Percentiles rank a stretch among this genome's conserved stretches.
phyloP scores from a whole-genome alignment of 163 green algal genomes.

The Scenedesmus sp. region DNA sequence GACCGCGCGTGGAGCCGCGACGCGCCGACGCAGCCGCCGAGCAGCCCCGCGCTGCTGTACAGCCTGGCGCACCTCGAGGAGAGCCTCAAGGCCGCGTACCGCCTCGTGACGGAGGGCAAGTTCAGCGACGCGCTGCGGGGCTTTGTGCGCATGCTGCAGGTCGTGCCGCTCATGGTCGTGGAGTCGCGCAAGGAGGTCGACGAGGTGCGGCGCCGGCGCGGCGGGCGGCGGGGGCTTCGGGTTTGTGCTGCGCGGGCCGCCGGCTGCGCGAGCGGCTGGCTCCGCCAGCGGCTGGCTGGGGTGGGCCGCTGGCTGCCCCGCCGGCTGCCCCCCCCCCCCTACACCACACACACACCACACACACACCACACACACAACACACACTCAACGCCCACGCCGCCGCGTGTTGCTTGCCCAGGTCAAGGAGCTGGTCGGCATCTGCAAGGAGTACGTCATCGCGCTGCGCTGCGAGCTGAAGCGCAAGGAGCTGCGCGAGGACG shows the following conservation, averaged over 20 bases:
- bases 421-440: conserved; percentile 95
- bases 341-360: too few relatives aligned
- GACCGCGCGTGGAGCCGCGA: conserved; percentile 76
- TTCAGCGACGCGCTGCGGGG: conserved; percentile 90
- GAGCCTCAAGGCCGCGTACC: conserved; percentile 79
- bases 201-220: conserved; percentile 60
- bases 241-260: not conserved
- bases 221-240: too few relatives aligned
- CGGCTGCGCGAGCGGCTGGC: not conserved
- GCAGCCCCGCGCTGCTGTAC: conserved; percentile 79
- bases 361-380: too few relatives aligned
- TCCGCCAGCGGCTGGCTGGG: too few relatives aligned
- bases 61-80: conserved; percentile 85
- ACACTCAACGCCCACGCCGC: too few relatives aligned
- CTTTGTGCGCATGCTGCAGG: conserved; percentile 88
- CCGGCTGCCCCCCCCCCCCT: too few relatives aligned
- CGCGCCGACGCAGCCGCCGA: conserved; percentile 66
- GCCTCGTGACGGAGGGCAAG: conserved; percentile 97
- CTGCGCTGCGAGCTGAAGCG: conserved; percentile 91
- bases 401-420: too few relatives aligned
- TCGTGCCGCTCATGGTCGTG: conserved; percentile 92
- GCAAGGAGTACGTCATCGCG: conserved; percentile 94
- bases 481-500: conserved; percentile 81
- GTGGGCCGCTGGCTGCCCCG: too few relatives aligned
- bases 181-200: conserved; percentile 93